phyloP scores from a whole-genome alignment of 257 asterid genomes.

The Solanum habrochaites region DNA sequence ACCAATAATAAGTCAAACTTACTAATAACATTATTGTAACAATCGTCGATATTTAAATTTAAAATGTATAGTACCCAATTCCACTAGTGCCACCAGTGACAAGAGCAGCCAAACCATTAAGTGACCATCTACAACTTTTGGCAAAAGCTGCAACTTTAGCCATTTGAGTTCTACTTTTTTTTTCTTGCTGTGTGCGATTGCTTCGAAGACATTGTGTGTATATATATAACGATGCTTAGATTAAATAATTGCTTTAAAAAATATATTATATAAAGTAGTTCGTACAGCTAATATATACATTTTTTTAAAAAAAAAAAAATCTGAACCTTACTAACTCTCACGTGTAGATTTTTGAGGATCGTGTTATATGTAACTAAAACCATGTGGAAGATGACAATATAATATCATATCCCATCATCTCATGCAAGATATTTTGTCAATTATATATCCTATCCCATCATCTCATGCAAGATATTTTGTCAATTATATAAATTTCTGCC shows the following conservation, averaged over 20 bases:
- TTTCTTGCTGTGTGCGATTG: not conserved
- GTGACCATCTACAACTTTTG: constrained; percentile 71
- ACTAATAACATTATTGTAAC: not conserved
- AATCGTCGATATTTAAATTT: not conserved
- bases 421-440: no score
- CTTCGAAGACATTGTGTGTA: not conserved
- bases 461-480: no score
- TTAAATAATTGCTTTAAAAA: not conserved
- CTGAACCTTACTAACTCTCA: no score
- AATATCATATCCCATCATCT: no score
- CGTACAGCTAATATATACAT: not conserved
- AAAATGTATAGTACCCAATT: constrained; percentile 47
- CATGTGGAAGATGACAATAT: not conserved
- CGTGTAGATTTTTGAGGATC: no score
- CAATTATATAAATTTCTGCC: no score
- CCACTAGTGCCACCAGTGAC: constrained; percentile 98
- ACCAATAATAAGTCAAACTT: not conserved
- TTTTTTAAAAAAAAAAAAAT: no score
- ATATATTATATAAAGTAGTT: not conserved
- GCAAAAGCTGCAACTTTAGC: constrained; percentile 18
- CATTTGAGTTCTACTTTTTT: constrained; percentile 12
- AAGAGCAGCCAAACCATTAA: constrained; percentile 62
- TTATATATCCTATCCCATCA: no score
- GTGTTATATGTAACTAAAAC: not conserved
- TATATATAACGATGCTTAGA: not conserved